These are phyloP conservation scores for Neurospora cerealis DNA, from an alignment of 495 filamentous ascomycete species.

Conservation along the genomic window DNA sequence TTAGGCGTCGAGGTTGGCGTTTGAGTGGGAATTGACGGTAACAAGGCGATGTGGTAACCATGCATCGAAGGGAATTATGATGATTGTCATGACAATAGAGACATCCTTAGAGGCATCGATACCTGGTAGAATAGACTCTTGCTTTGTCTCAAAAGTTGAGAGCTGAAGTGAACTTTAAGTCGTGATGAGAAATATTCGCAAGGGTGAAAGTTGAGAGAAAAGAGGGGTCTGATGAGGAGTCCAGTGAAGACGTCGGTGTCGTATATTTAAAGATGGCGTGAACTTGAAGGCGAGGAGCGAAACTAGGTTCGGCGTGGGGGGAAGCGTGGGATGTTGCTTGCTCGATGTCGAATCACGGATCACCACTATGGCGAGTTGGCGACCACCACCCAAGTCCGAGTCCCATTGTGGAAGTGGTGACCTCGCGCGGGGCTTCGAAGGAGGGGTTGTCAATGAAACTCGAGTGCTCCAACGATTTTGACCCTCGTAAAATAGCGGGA, in stretches of 20 bases:
- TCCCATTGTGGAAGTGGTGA: background rate
- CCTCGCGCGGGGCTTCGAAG: background rate
- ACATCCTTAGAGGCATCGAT: background rate
- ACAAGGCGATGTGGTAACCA: background rate
- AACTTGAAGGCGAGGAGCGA: slow-evolving; percentile 3
- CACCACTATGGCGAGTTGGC: background rate
- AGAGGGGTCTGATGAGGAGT: background rate
- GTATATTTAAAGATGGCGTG: slow-evolving; percentile 19
- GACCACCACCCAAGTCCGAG: background rate
- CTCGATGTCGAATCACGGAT: slow-evolving; percentile 12
- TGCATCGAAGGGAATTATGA: background rate
- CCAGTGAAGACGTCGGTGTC: slow-evolving; percentile 3
- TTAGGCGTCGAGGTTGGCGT: background rate
- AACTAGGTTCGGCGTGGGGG: slow-evolving; percentile 21
- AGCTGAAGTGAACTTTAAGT: background rate
- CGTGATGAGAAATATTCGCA: background rate
- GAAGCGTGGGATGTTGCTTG: slow-evolving; percentile 25
- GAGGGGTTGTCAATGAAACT: background rate
- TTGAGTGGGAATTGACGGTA: background rate
- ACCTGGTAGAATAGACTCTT: background rate
- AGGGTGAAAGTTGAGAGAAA: background rate
- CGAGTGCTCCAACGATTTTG: background rate
- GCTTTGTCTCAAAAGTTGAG: background rate
- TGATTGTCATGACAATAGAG: background rate
- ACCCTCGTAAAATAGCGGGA: background rate